A percentile compares a stretch with the other conserved stretches of the same genome.
These are phyloP conservation scores for Capsella bursapastoris DNA, from an alignment of 345 rosid species.

Conservation along the genomic window DNA sequence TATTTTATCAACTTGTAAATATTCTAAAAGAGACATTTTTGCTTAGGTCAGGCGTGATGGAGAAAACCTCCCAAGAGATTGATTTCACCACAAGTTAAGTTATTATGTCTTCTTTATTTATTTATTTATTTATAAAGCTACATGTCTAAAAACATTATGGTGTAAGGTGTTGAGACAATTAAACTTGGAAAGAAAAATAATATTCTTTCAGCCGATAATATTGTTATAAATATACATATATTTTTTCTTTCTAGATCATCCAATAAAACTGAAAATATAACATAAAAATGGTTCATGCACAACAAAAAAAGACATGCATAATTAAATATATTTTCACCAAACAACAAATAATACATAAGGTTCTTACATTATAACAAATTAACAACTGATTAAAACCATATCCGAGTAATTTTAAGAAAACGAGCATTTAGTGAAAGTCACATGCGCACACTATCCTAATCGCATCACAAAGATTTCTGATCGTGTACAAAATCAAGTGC, in stretches of 20 bases:
- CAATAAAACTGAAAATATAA: not conserved
- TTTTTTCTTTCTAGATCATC: not conserved
- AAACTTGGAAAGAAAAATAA: no score
- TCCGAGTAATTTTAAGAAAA: conserved; percentile 10
- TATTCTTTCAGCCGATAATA: not conserved
- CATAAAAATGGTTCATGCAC: not conserved
- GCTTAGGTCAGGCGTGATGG: conserved; percentile 14
- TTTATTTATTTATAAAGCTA: no score
- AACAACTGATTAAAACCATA: conserved; percentile 6
- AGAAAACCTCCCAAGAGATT: not conserved
- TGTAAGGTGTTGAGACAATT: not conserved
- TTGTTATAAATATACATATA: no score
- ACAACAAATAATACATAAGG: no score
- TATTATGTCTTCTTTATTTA: not conserved
- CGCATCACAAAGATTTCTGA: conserved; percentile 26
- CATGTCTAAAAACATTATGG: not conserved
- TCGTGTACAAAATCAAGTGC: conserved; percentile 41
- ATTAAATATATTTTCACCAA: not conserved
- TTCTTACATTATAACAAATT: not conserved
- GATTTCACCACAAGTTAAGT: not conserved
- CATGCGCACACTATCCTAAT: conserved; percentile 35
- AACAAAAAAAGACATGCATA: not conserved
- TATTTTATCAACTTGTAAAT: not conserved
- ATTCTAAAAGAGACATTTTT: conserved; percentile 10
- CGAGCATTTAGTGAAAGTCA: conserved; percentile 21